Evolutionary conservation across 345 rosid genomes (phyloP), one percentile per base, ranked within the genome.

Genomic region (Bretschneidera sinensis): DNA sequence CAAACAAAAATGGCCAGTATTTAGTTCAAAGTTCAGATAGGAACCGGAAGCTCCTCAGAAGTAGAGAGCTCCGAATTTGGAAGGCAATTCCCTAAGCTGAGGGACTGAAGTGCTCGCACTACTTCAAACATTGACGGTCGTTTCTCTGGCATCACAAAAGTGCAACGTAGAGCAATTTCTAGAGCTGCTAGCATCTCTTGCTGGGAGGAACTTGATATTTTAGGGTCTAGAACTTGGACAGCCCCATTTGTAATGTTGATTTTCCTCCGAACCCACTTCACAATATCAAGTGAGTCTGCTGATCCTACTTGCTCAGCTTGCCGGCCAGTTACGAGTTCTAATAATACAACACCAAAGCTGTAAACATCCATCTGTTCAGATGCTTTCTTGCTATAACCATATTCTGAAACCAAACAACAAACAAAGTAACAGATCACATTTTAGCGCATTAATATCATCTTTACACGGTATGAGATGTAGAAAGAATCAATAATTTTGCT

Each of bases 191-290:
- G 75, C 95, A 92, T 87, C 54, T 79, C 87, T 68, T 71, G 67
- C 33, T 77, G 81, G 19, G 50, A 78, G 59, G 75, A 68, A 54
- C 65, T 64, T 11, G 79, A 73, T 67, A 89, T 79, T 60, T 73
- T 85, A 5, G 85, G 76, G 71, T 92, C 98, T 23, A 92, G 80
- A 73, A 89, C 88, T 69, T 79, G 82, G 15, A 63, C 50, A 43
- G 85, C 86, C 20, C 98, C 98, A 18, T 84, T 74, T 8, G 78
- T 71, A 53, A 92, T 73, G 84, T 92, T 89, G 76, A 92, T 86
- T 77, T 83, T 92, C 73, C 98, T 76, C 34, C 98, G 75, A 49
- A 92, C 96, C 86, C 85, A 87, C 71, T 78, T 92, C 83, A 89
- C 85, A 5, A 92, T 73, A 55, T 89, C 95, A 35, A 87, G 67